Evolutionary conservation across 805 yeast genomes (phyloP).

Genomic region (Candida railenensis): DNA sequence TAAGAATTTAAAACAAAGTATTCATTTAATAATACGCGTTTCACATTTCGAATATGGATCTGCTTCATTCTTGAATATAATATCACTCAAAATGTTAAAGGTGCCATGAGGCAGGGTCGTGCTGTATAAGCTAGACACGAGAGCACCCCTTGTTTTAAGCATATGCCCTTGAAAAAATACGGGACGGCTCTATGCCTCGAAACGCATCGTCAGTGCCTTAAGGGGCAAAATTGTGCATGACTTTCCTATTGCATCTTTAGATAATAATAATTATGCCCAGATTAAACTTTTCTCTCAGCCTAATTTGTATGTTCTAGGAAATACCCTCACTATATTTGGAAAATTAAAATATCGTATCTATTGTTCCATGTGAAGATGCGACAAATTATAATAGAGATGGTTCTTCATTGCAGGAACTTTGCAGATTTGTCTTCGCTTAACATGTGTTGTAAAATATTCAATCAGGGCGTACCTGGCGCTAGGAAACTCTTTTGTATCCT

Average conservation of each 20-base stretch:
- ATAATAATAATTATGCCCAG: not conserved
- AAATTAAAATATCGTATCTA: not conserved
- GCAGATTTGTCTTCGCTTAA: too few relatives aligned
- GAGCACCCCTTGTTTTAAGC: not conserved
- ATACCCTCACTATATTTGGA: not conserved
- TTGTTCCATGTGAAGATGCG: not conserved
- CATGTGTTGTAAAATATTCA: not conserved
- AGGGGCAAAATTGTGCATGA: not conserved
- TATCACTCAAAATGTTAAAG: not conserved
- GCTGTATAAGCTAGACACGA: not conserved
- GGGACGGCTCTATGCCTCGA: not conserved
- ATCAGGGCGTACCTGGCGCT: too few relatives aligned
- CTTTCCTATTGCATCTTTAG: not conserved
- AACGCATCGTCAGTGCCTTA: not conserved
- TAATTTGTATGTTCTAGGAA: not conserved
- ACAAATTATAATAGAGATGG: not conserved
- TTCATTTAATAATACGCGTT: not conserved
- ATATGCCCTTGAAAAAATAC: not conserved
- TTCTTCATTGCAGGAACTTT: not conserved
- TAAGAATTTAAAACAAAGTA: not conserved
- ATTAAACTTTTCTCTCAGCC: not conserved
- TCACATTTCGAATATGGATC: not conserved
- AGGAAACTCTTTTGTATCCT: too few relatives aligned
- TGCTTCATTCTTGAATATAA: not conserved
- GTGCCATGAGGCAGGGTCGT: not conserved